Conservation (phyloP, 2,329 filamentous ascomycete genomes). For the Bretziella fagacearum region DNA sequence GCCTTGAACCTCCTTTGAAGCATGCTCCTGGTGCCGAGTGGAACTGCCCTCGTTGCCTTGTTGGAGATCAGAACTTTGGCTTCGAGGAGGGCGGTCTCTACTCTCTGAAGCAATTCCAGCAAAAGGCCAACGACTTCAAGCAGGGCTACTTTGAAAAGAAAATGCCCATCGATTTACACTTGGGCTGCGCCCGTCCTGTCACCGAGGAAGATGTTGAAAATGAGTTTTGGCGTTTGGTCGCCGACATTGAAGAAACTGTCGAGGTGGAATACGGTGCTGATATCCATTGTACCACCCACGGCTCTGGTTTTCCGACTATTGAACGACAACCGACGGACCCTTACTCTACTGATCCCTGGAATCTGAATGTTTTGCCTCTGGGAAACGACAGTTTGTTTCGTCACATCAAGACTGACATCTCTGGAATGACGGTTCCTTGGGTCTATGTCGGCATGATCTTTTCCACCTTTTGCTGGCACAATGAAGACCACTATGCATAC, state of each 20-base stretch:
- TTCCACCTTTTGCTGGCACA: constrained; percentile 98
- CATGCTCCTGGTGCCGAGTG: constrained; percentile 70
- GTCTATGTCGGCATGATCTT: constrained; percentile 99
- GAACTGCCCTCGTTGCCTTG: constrained; percentile 89
- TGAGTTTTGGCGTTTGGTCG: constrained; percentile 92
- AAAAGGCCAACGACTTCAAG: constrained; percentile 91
- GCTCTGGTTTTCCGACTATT: constrained; percentile 87
- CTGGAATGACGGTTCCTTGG: constrained; percentile 98
- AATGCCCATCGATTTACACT: constrained; percentile 70
- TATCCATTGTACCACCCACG: constrained; percentile 94
- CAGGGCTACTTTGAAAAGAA: constrained; percentile 82
- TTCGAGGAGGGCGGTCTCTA: constrained; percentile 96
- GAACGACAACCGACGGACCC: constrained; percentile 77
- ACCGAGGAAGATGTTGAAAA: constrained; percentile 91
- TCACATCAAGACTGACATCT: constrained; percentile 96
- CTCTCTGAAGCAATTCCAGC: constrained; percentile 87
- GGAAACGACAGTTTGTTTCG: constrained; percentile 85
- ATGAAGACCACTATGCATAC: constrained; percentile 95
- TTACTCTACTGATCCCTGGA: constrained; percentile 87
- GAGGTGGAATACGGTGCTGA: constrained; percentile 97
- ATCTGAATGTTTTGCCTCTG: constrained; percentile 80
- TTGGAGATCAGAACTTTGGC: constrained; percentile 90
- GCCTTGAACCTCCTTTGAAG: constrained; percentile 72
- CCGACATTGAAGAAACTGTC: constrained; percentile 84
- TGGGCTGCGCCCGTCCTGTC: constrained; percentile 64